Base-by-base conservation (phyloP, 2,329 filamentous ascomycete species). In the Ilyonectria sp. region DNA sequence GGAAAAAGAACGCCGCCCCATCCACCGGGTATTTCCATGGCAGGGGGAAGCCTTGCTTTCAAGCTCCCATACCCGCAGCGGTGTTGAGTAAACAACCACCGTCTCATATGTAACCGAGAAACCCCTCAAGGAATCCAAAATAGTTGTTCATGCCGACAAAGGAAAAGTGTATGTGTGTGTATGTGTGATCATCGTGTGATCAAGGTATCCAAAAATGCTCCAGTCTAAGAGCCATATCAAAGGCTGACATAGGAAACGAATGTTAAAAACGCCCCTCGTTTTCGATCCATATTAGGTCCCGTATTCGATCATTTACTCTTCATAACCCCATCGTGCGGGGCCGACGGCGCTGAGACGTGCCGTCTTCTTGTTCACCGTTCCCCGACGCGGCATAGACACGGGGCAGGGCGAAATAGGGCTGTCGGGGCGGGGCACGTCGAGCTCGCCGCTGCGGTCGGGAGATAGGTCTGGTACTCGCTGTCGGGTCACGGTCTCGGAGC, bases 361-460 rank as follows among this genome's bases (percentile, higher is more conserved):
- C 56, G 79, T 79, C 72, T 81, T 84, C 74, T 82, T 82, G 71
- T 74, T 77, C 54, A 77, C 69, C 23, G 77, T 75, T 10, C 69
- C 68, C 50, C 74, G 71, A 31, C 64, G 68, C 17, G 74, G 73
- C 6, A 71, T 68, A 2, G 79, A 75, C 44, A 82, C 78, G 1
- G 73, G 66, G 15, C 76, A 75, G 2, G 80, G 78, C 0, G 81
- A 82, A 57, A 82, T 79, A 33, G 80, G 80, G 63, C 81, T 82
- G 57, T 86, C 83, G 3, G 84, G 82, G 23, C 82, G 78, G 6
- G 82, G 80, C 6, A 83, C 58, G n/a, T 75, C 74, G 9, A 72
- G 67, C 19, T 73, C 77, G n/a, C 60, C 53, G 19, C 37, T 21
- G 33, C 33, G 63, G 23, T 73, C 60, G n/a, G 59, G 60, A 40